Conservation (phyloP, 1,284 basidiomycete species). For the Marasmius oreades region DNA sequence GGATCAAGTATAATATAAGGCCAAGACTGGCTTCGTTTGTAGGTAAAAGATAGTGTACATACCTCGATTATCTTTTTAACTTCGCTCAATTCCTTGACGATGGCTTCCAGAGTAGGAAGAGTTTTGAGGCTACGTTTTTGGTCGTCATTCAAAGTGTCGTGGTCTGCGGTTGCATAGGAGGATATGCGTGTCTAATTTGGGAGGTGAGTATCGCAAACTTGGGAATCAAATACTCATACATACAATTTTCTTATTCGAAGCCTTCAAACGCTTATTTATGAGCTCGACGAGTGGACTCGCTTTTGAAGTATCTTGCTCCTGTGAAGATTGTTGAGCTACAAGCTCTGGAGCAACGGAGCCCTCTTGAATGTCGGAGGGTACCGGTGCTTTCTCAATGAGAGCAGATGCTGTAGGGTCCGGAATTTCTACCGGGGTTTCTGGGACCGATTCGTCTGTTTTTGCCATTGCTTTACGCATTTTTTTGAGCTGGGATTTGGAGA, state of each 20-base stretch:
- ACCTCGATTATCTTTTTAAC: conserved; percentile 82
- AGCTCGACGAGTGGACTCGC: conserved; percentile 72
- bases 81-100: conserved; percentile 77
- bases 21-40: not conserved
- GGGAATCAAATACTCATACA: conserved; percentile 27
- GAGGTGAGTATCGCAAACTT: conserved; percentile 8
- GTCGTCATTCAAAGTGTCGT: conserved; percentile 78
- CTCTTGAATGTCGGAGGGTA: conserved; percentile 44
- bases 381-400: conserved; percentile 48
- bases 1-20: not conserved
- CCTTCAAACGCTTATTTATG: conserved; percentile 71
- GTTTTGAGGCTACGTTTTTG: conserved; percentile 70
- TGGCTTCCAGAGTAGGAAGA: conserved; percentile 71
- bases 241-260: conserved; percentile 81
- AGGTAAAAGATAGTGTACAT: conserved; percentile 17
- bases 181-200: conserved; percentile 63
- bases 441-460: conserved; percentile 34
- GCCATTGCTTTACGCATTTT: conserved; percentile 65
- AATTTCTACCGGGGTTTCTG: conserved; percentile 29
- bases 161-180: conserved; percentile 60
- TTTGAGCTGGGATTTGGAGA: conserved; percentile 54
- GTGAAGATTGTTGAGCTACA: conserved; percentile 36
- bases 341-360: conserved; percentile 46
- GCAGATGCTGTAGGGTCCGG: conserved; percentile 47
- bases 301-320: conserved; percentile 45